Percentiles rank a stretch among this genome's conserved stretches.
phyloP scores from a whole-genome alignment of 1,139 yeast species.

The Saccharomyces pastorianus region DNA sequence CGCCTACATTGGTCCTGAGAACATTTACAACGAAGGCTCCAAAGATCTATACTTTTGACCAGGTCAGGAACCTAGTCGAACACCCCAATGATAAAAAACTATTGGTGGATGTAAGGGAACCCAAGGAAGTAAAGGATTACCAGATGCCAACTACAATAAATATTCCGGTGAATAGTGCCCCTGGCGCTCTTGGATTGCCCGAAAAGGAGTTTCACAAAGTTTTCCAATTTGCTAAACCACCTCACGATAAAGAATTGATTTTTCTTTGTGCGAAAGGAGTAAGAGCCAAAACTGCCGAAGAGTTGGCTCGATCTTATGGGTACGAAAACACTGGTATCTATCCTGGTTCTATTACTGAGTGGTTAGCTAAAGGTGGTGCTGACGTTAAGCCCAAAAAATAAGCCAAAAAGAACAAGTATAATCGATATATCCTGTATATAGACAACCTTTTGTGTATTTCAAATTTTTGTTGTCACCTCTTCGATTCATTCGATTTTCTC shows the following conservation, averaged over 20 bases:
- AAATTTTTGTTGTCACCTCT: background rate
- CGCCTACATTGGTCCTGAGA: constrained; percentile 5
- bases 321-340: constrained; percentile 72
- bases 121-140: constrained; percentile 60
- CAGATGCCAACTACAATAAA: constrained; percentile 78
- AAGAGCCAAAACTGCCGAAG: constrained; percentile 86
- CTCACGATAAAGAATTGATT: constrained; percentile 59
- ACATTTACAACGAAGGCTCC: constrained; percentile 15
- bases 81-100: constrained; percentile 41
- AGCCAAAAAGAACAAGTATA: background rate
- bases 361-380: constrained; percentile 42
- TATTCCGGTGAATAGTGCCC: constrained; percentile 83
- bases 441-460: background rate
- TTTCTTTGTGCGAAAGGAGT: constrained; percentile 93
- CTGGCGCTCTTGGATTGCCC: constrained; percentile 82
- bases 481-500: background rate
- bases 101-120: constrained; percentile 88
- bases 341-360: constrained; percentile 78
- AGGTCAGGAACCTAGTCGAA: constrained; percentile 44
- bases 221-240: constrained; percentile 82
- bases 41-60: constrained; percentile 47
- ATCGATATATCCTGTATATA: background rate
- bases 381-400: constrained; percentile 12
- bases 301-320: constrained; percentile 83
- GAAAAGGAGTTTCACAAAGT: constrained; percentile 71